Evolutionary conservation across 345 rosid genomes (phyloP).

Genomic region (Xanthoceras sorbifolium): DNA sequence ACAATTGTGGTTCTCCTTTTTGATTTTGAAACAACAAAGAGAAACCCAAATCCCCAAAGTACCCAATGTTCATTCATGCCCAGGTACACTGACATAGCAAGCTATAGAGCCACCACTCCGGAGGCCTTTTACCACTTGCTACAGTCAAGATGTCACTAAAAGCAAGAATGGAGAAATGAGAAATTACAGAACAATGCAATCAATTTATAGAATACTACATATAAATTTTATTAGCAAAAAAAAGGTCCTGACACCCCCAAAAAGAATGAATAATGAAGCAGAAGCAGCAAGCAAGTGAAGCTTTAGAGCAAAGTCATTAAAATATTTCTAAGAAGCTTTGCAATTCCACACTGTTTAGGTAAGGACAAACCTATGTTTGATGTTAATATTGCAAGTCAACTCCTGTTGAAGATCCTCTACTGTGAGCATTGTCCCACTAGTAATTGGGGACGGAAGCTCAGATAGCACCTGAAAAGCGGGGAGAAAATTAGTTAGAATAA

Average conservation of each 20-base stretch:
- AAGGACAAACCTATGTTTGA: slow-evolving; percentile 81
- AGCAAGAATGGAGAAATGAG: neutral
- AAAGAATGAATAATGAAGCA: neutral
- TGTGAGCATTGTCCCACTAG: slow-evolving; percentile 65
- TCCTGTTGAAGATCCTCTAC: slow-evolving; percentile 96
- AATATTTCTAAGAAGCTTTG: neutral
- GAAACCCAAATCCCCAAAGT: neutral
- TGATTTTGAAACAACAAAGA: neutral
- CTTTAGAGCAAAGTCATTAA: neutral
- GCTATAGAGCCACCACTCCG: neutral
- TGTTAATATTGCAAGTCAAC: slow-evolving; percentile 73
- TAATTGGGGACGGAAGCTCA: slow-evolving; percentile 79
- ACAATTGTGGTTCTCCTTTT: neutral
- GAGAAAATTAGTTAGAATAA: neutral
- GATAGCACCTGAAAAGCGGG: slow-evolving; percentile 58
- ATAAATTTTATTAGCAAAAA: neutral
- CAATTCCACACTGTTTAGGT: neutral
- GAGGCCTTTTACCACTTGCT: neutral
- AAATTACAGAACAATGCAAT: neutral
- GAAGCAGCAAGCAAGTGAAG: slow-evolving; percentile 11
- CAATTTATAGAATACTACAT: neutral
- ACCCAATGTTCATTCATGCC: neutral
- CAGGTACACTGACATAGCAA: neutral
- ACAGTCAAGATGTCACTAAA: neutral
- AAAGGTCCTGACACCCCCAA: neutral